Evolutionary conservation across 2,329 filamentous ascomycete genomes (phyloP), one percentile per base, ranked within the genome.

Genomic region (Boeremia exigua): DNA sequence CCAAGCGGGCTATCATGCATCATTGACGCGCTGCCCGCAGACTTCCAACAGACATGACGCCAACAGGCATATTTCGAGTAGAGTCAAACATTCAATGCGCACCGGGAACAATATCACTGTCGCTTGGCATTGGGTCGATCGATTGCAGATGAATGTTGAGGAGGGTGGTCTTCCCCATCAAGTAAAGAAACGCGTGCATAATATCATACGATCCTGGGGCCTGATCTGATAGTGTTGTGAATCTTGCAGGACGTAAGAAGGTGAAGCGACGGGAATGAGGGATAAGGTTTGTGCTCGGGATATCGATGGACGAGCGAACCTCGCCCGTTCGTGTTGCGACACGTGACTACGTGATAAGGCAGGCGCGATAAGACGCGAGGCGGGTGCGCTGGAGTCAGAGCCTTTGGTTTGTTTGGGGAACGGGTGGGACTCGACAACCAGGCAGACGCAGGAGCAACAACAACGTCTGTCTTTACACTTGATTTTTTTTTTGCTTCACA

Each of bases 261-360:
- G 53, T 56, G 14, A 37, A 42, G 40, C 47, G 47, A 56, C 43
- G 14, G 17, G 32, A n/a, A 34, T 23, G 1, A 12, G 4, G 2
- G 11, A 34, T 46, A 49, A 46, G 40, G 36, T 40, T 47, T 50
- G 36, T 25, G 40, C 29, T 33, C 25, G 36, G 27, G 29, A 17
- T n/a, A 34, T n/a, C 8, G 15, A 39, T 19, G 9, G 6, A 25
- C 25, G 29, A 33, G n/a, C 25, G 15, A 23, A 30, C 28, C 10
- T 36, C 15, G 19, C 36, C 30, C 10, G 30, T 25, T 15, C n/a
- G 37, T 12, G 12, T 2, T 4, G 4, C 15, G 7, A 6, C 53
- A 56, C 53, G 53, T 56, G 53, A 56, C 37, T 23, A 15, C 53
- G 53, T n/a, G 53, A 56, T 56, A 56, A 51, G 47, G 14, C 27